Percentiles rank a stretch among this genome's conserved stretches.
These are phyloP conservation scores for Lodderomyces elongisporus DNA, from an alignment of 1,139 yeast genomes.

Conservation along the genomic window DNA sequence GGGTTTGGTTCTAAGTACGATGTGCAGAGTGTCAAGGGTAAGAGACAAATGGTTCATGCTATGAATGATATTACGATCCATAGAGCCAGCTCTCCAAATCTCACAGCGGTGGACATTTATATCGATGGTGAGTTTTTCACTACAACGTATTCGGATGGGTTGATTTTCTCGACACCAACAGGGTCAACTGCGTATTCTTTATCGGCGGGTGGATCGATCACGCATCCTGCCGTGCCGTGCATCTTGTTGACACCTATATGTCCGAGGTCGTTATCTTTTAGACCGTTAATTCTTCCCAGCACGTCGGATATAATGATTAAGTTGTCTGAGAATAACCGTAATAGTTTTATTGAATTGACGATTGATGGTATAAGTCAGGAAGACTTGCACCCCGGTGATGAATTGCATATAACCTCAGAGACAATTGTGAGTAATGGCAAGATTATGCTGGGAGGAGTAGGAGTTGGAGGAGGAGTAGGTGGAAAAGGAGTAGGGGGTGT, in stretches of 20 bases:
- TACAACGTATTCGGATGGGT: slow-evolving; percentile 88
- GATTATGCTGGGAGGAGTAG: background rate
- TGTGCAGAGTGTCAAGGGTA: background rate
- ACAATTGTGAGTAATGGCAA: slow-evolving; percentile 6
- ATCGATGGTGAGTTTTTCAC: slow-evolving; percentile 82
- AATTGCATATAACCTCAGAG: slow-evolving; percentile 54
- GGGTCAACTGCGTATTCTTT: slow-evolving; percentile 91
- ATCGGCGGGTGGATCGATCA: slow-evolving; percentile 88
- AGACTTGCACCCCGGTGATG: slow-evolving; percentile 69
- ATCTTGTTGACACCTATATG: slow-evolving; percentile 85
- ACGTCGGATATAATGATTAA: slow-evolving; percentile 63
- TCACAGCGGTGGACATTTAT: slow-evolving; percentile 73
- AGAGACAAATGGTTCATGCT: slow-evolving; percentile 51
- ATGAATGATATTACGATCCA: slow-evolving; percentile 90
- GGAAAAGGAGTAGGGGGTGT: background rate
- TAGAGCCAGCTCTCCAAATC: slow-evolving; percentile 83
- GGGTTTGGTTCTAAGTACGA: slow-evolving; percentile 1
- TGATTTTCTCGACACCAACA: slow-evolving; percentile 82
- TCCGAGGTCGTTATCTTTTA: slow-evolving; percentile 78
- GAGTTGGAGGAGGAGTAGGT: too few species aligned
- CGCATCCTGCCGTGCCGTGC: slow-evolving; percentile 83
- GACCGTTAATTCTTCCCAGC: slow-evolving; percentile 80
- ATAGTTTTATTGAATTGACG: slow-evolving; percentile 48
- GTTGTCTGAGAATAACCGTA: slow-evolving; percentile 49
- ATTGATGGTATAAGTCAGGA: slow-evolving; percentile 80